Evolutionary conservation across 345 rosid species (phyloP), one percentile per base, ranked within the genome.

Genomic region (Moringa oleifera): DNA sequence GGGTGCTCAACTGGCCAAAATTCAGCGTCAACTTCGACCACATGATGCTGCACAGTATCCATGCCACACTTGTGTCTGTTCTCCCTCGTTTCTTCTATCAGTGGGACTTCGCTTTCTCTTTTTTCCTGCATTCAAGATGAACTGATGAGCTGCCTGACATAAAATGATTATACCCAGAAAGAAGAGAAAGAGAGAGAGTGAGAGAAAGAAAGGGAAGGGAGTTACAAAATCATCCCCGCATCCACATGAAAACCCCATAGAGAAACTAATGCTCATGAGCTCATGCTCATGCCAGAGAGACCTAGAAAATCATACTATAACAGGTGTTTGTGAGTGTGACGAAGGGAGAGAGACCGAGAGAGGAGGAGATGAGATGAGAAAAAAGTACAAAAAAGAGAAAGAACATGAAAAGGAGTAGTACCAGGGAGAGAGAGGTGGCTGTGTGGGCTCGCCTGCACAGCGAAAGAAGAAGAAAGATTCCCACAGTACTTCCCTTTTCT

Each of bases 1-100:
- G 92, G 92, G 52, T 86, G 92, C 21, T 83, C 85, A 45, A 86
- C 73, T 8, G 92, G 92, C 83, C 87, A 80, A 71, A 86, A 78
- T 20, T 81, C 83, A 21, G 71, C 61, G n/a, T 83, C 82, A 7
- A 70, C 25, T 23, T 74, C 85, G 9, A 66, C 73, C 28, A 46
- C 72, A 51, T 58, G 55, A 45, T 60, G 64, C 18, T 69, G 70
- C 49, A 66, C 25, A 23, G n/a, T n/a, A n/a, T n/a, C n/a, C n/a
- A 5, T 33, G 11, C 6, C 37, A 33, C 37, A 5, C 37, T 33
- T 33, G 37, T 33, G 6, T 33, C 37, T 33, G 37, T 33, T 33
- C 37, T 66, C 76, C 21, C 61, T 53, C 10, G 41, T 62, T 60
- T 75, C 81, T 52, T 63, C 73, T 58, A 63, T 51, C 21, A 57